phyloP scores from a whole-genome alignment of 2,329 filamentous ascomycete species.

The Colletotrichum sp. region DNA sequence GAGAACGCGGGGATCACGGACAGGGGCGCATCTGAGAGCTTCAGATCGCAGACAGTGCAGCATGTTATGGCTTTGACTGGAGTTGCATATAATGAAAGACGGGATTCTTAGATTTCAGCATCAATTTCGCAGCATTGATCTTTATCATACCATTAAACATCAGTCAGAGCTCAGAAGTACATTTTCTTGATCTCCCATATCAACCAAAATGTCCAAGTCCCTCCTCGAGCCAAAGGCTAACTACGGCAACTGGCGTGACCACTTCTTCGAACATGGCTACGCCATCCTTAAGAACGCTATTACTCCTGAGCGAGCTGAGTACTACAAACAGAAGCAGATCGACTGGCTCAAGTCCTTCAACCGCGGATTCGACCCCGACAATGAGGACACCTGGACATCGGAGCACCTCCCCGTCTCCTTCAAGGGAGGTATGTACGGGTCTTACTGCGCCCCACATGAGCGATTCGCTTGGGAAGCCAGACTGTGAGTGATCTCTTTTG shows the following conservation, averaged over 20 bases:
- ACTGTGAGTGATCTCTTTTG: conserved; percentile 12
- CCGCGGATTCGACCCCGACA: conserved; percentile 41
- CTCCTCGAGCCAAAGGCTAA: neutral
- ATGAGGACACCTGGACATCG: conserved; percentile 43
- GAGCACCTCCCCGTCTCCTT: conserved; percentile 46
- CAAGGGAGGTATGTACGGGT: conserved; percentile 49
- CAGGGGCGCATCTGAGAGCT: neutral
- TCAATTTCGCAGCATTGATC: neutral
- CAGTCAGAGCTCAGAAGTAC: neutral
- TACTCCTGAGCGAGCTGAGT: conserved; percentile 37
- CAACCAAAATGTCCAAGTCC: neutral
- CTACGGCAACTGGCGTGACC: conserved; percentile 40
- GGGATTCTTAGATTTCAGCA: neutral
- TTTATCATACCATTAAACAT: neutral
- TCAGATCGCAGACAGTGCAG: neutral
- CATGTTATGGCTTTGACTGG: neutral
- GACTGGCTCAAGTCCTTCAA: conserved; percentile 47
- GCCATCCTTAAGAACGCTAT: conserved; percentile 46
- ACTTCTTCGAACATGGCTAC: conserved; percentile 44
- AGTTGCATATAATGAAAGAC: neutral
- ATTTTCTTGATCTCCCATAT: neutral
- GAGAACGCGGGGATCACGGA: neutral
- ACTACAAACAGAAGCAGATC: conserved; percentile 44
- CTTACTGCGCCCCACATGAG: conserved; percentile 44
- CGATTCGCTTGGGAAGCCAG: conserved; percentile 48